Evolutionary conservation across 139 green algal genomes (phyloP), one percentile per base, ranked within the genome.

Genomic region (Chlorella sorokiniana): DNA sequence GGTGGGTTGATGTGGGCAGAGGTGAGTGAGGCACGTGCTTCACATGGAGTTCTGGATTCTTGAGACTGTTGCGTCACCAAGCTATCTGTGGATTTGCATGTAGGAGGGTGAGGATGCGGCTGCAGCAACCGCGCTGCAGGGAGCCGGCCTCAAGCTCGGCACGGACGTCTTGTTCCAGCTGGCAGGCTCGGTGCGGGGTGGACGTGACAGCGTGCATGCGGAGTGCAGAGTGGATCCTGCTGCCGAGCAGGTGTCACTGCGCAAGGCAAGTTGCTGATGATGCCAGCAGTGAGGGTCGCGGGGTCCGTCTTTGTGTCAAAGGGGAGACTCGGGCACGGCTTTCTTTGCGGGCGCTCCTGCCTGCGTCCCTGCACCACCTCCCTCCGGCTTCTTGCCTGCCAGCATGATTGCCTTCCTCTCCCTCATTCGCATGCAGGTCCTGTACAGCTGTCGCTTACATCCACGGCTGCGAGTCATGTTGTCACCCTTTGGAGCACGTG

Each of bases 401-500:
- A 37, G 54, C 23, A 65, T 65, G 59, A 25, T 25, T 2, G 14
- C 59, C 18, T 29, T 23, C 2, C 59, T 3, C 59, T 65, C 2
- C 59, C 59, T 37, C 27, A 0, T 16, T 23, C 20, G 35, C 8
- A 25, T 45, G 71, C 85, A 87, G 82, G 56, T 91, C 42, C 63
- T 91, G n/a, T 91, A 89, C 48, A 69, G 65, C 20, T 65, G 63
- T n/a, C 63, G 77, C 23, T 18, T 86, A 20, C 45, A 41, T 44
- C 29, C 69, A 4, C 48, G 41, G 22, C 14, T 88, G 63, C 79
- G 83, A 9, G 27, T 88, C 42, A 29, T 89, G 20, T 48, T 91
- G 29, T 78, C 88, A 6, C 86, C 88, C 3, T 83, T 91, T 69
- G 88, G 88, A 6, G 88, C 79, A 33, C 59, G 83, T 29, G 68